Evolutionary conservation across 768 basidiomycete species (phyloP).

Genomic region (Hericium erinaceus): DNA sequence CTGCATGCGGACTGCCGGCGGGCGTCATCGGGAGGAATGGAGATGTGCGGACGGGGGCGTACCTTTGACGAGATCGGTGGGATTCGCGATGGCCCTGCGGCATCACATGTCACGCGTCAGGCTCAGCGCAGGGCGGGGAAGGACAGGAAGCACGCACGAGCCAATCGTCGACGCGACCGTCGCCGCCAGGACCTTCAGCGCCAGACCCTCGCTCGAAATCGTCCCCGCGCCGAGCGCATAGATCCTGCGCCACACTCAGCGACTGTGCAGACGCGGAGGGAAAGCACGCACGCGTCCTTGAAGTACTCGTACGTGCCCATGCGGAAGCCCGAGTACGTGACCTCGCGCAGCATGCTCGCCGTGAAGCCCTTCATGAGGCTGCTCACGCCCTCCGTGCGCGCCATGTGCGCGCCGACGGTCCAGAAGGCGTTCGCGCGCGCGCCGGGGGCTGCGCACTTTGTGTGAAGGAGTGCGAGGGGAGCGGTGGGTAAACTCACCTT

Average conservation of each 20-base stretch:
- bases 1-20: constrained; percentile 26
- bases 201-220: constrained; percentile 22
- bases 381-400: constrained; percentile 22
- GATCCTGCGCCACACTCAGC: constrained; percentile 11
- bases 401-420: constrained; percentile 25
- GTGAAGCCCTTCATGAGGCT: constrained; percentile 25
- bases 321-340: constrained; percentile 26
- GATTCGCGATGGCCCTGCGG: constrained; percentile 24
- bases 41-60: background rate
- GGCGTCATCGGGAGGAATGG: background rate
- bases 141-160: constrained; percentile 16
- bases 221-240: constrained; percentile 16
- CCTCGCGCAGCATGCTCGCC: constrained; percentile 27
- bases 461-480: background rate
- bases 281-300: constrained; percentile 23
- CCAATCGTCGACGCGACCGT: constrained; percentile 24
- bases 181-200: constrained; percentile 25
- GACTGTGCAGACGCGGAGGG: background rate
- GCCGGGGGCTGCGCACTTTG: constrained; percentile 16
- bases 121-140: background rate
- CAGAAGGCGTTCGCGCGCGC: constrained; percentile 23
- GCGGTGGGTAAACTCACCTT: constrained; percentile 12
- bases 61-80: constrained; percentile 29
- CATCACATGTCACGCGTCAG: background rate
- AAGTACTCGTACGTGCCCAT: constrained; percentile 30